Base-by-base conservation (phyloP, 2,329 filamentous ascomycete genomes). In the Chaetomiaceae sp. region DNA sequence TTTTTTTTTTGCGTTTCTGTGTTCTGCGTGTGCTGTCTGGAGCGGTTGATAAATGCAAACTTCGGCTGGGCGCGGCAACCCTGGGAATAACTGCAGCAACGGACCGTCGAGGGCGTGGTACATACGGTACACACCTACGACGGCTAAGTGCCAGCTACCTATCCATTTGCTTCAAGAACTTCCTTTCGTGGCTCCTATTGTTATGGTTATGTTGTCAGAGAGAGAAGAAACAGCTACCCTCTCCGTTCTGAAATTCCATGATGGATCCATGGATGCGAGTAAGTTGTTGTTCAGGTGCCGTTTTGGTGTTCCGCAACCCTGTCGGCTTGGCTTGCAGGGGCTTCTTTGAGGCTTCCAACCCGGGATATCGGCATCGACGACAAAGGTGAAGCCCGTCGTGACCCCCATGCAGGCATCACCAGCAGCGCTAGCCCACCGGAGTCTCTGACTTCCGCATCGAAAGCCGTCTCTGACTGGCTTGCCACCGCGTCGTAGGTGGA, bases 291-390 rank as follows among this genome's bases (percentile, higher is more conserved):
- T 53, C 40, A 46, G 19, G 46, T 44, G 42, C 46, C 41, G 40
- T 31, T 25, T 6, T 20, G 19, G 37, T n/a, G 13, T 19, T 31
- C 14, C 16, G 38, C 17, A 39, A 20, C 43, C 53, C 40, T 39
- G 53, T 55, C 44, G 9, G 35, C 50, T 53, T 54, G 53, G 51
- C 55, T 48, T 50, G 50, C 50, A 56, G 54, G 51, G 48, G 33
- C 25, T 52, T 16, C 34, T 27, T 37, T 41, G 49, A 42, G 44
- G 37, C 25, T 31, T 33, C 19, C 39, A n/a, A 16, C 50, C 39
- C 47, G 39, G 48, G 38, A 38, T 35, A 47, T 27, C 53, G 53
- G 48, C 51, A 46, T n/a, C n/a, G n/a, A n/a, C n/a, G n/a, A n/a
- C n/a, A n/a, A n/a, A n/a, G n/a, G n/a, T n/a, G n/a, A n/a, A n/a